phyloP scores from a whole-genome alignment of 305 asterid species.

The Solanum chacoense region DNA sequence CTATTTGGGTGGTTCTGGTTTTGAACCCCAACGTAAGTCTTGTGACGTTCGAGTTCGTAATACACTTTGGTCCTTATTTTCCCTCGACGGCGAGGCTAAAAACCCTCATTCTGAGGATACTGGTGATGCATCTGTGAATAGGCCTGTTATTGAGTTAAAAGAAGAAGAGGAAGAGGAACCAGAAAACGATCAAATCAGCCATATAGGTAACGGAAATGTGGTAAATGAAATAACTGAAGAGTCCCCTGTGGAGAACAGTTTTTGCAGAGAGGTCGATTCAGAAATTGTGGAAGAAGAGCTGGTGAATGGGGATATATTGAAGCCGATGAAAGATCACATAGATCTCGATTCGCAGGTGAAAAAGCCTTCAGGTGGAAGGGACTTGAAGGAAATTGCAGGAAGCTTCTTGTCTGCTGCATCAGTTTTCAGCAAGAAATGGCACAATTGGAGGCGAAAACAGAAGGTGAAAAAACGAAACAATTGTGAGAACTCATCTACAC shows the following conservation, averaged over 20 bases:
- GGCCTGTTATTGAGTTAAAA: constrained; percentile 43
- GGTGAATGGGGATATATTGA: constrained; percentile 18
- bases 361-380: constrained; percentile 43
- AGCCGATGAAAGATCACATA: constrained; percentile 75
- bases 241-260: constrained; percentile 18
- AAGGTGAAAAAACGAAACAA: constrained; percentile 54
- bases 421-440: constrained; percentile 92
- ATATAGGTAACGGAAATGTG: neutral
- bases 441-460: constrained; percentile 84
- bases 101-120: constrained; percentile 10
- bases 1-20: constrained; percentile 18
- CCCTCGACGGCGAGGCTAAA: constrained; percentile 44
- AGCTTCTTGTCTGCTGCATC: constrained; percentile 88
- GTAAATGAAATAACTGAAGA: constrained; percentile 27
- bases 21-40: constrained; percentile 90
- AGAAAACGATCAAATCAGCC: constrained; percentile 13
- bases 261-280: constrained; percentile 13
- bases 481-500: constrained; percentile 28
- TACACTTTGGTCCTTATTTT: constrained; percentile 59
- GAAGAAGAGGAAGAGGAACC: constrained; percentile 20
- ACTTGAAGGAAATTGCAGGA: constrained; percentile 34
- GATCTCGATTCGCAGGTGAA: constrained; percentile 53
- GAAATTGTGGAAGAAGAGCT: constrained; percentile 66
- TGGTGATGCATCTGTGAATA: constrained; percentile 26
- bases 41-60: constrained; percentile 85